These are phyloP conservation scores for Lagenidium giganteum DNA, from an alignment of 352 stramenopile species.

Conservation along the genomic window DNA sequence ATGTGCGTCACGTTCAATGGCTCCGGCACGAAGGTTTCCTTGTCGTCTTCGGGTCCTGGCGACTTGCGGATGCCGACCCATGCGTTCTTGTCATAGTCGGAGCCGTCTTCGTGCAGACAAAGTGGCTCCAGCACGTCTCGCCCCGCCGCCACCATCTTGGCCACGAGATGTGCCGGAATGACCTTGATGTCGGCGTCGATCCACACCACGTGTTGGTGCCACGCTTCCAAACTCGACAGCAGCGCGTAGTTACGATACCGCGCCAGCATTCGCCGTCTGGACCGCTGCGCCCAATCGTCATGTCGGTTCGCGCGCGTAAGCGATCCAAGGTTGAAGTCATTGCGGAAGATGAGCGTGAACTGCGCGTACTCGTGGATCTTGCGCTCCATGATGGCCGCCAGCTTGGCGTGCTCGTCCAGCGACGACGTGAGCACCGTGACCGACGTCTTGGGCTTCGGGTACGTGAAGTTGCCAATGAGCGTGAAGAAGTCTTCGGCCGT, in stretches of 20 bases:
- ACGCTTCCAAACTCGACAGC: conserved; percentile 24
- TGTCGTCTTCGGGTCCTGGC: conserved; percentile 1
- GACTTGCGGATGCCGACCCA: neutral
- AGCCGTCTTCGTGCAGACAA: conserved; percentile 1
- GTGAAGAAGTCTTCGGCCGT: conserved; percentile 22
- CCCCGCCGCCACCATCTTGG: conserved; percentile 26
- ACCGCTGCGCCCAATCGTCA: conserved; percentile 14
- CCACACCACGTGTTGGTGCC: conserved; percentile 37
- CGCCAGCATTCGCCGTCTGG: conserved; percentile 31
- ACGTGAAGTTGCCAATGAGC: conserved; percentile 21
- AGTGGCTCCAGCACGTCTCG: conserved; percentile 19
- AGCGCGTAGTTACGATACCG: conserved; percentile 42
- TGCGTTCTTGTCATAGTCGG: neutral
- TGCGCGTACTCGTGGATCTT: conserved; percentile 18
- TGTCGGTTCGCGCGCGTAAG: conserved; percentile 25
- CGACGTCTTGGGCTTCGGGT: conserved; percentile 22
- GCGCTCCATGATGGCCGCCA: conserved; percentile 8
- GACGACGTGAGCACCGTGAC: conserved; percentile 32
- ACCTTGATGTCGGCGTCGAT: conserved; percentile 30
- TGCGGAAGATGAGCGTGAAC: conserved; percentile 29
- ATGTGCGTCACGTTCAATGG: conserved; percentile 2
- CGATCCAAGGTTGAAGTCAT: conserved; percentile 19
- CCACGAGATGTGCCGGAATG: conserved; percentile 18
- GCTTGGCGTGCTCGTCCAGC: conserved; percentile 18
- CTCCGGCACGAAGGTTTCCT: conserved; percentile 11